Evolutionary conservation across 2,329 filamentous ascomycete genomes (phyloP), one percentile per base, ranked within the genome.

Genomic region (Fusarium virguliforme): DNA sequence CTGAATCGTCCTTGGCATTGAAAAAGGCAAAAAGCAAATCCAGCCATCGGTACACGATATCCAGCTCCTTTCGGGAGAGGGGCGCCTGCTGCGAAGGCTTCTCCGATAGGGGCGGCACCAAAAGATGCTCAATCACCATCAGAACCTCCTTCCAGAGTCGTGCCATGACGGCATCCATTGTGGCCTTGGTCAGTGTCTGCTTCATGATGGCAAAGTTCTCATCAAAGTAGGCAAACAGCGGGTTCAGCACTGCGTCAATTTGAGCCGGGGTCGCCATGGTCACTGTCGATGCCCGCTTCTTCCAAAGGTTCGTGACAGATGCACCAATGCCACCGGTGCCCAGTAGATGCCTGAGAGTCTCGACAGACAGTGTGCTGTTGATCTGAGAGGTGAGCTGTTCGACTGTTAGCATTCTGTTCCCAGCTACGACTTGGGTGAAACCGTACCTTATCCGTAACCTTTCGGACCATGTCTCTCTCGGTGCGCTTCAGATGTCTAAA

Each of bases 171-270:
- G 96, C 95, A 75, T 95, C 90, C 95, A 99, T 98, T n/a, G 96
- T 97, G 63, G 94, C 91, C 64, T 94, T 92, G 1, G 96, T 98
- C 62, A 99, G 85, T 1, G 95, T 98, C 81, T 96, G 91, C 83
- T 98, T 98, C 95, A 99, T 97, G 74, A 98, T 97, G 65, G 94
- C 94, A 81, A 99, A 99, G 77, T 99, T 99, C 79, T 98, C 95
- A 79, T 99, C 94, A 79, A 99, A 99, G 80, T 99, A 99, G 60
- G 90, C 89, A 79, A 98, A 96, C 1, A 99, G 87, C 5, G 94
- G 92, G 74, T 92, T 91, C 12, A 99, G 84, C 1, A 94, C 94
- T 73, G 91, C 91, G 72, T 94, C 92, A 22, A 97, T 87, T 65
- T 98, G 94, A 7, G 86, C 87, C 34, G 89, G 88, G 1, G 93